Percentiles rank a stretch among this genome's conserved stretches.
Conservation (phyloP, 495 filamentous ascomycete species). For the Penicillium odoratum region DNA sequence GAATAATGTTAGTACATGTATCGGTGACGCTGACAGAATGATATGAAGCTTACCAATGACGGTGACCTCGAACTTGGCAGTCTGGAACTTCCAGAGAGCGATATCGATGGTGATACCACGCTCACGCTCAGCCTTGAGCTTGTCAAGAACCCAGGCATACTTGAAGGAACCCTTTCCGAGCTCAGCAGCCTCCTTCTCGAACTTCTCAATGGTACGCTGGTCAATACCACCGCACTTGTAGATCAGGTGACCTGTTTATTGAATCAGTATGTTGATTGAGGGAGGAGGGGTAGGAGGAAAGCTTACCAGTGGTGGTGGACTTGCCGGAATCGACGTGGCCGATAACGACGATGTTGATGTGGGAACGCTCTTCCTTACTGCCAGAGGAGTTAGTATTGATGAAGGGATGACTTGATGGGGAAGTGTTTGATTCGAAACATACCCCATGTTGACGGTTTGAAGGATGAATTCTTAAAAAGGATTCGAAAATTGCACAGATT, state of each 20-base stretch:
- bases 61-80: conserved; percentile 96
- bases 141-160: conserved; percentile 99
- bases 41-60: conserved; percentile 78
- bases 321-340: conserved; percentile 99
- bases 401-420: background rate
- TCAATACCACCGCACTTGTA: conserved; percentile 99
- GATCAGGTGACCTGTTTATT: conserved; percentile 97
- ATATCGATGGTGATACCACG: conserved; percentile 99
- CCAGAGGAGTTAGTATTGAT: conserved; percentile 20
- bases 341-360: conserved; percentile 98
- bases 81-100: conserved; percentile 99
- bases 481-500: conserved; percentile 47
- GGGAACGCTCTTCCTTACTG: conserved; percentile 82
- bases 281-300: conserved; percentile 11
- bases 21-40: conserved; percentile 8
- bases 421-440: conserved; percentile 23
- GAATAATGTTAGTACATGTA: conserved; percentile 12
- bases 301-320: conserved; percentile 88
- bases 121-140: conserved; percentile 99
- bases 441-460: conserved; percentile 54
- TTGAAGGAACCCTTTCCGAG: conserved; percentile 99
- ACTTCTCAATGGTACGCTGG: conserved; percentile 99
- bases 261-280: conserved; percentile 67
- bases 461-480: conserved; percentile 42
- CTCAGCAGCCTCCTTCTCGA: conserved; percentile 99